Conservation (phyloP, 1,139 yeast species). For the Saccharomyces pastorianus region DNA sequence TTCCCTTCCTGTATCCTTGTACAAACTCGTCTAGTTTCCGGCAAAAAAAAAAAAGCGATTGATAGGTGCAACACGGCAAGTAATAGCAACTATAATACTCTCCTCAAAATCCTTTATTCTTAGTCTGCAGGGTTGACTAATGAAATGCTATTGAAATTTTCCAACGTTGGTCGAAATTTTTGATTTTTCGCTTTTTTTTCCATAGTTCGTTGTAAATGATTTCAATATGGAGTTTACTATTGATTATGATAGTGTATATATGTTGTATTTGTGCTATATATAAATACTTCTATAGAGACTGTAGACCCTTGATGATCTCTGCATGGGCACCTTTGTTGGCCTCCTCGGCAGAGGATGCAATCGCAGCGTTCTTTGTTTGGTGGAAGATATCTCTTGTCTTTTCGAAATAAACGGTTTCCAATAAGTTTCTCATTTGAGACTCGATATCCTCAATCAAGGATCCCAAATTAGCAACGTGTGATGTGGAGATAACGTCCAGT, state of each 20-base stretch:
- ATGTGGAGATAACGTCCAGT: slow-evolving; percentile 12
- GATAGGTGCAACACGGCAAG: neutral
- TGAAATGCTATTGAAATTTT: neutral
- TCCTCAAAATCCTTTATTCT: too few species aligned
- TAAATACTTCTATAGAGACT: slow-evolving; percentile 15
- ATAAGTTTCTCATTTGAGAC: slow-evolving; percentile 72
- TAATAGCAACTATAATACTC: neutral
- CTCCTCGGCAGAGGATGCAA: slow-evolving; percentile 11
- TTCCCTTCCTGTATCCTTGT: neutral
- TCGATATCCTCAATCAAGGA: slow-evolving; percentile 82
- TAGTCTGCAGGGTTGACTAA: neutral
- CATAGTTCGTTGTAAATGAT: neutral
- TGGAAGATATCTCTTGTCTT: slow-evolving; percentile 72
- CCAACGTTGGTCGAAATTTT: neutral
- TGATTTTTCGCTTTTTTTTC: neutral
- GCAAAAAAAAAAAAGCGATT: neutral
- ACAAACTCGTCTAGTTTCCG: neutral
- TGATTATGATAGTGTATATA: too few species aligned
- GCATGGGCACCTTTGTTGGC: slow-evolving; percentile 22
- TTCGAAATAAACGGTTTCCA: slow-evolving; percentile 92
- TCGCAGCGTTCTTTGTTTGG: slow-evolving; percentile 17
- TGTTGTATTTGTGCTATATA: too few species aligned
- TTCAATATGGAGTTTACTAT: too few species aligned
- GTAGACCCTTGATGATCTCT: slow-evolving; percentile 28
- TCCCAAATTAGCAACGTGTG: slow-evolving; percentile 82